A percentile compares a stretch with the other conserved stretches of the same genome.
phyloP scores from a whole-genome alignment of 371 early-diverging fungal species.

The Apophysomyces elegans region DNA sequence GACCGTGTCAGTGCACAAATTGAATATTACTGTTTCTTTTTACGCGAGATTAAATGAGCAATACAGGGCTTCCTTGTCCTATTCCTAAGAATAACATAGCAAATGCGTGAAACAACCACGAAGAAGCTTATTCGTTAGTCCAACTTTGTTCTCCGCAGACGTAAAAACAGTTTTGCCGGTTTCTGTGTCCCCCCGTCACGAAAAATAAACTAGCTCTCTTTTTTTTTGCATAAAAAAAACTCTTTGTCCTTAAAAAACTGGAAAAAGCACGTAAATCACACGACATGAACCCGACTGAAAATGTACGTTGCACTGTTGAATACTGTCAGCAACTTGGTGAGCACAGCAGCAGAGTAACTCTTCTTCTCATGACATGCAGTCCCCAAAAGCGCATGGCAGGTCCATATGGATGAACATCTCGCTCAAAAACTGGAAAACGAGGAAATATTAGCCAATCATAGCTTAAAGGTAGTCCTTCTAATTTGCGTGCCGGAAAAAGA shows the following conservation, averaged over 20 bases:
- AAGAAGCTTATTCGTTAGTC: no score
- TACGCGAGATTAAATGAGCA: no score
- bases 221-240: background rate
- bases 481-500: background rate
- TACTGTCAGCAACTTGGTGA: constrained; percentile 14
- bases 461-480: background rate
- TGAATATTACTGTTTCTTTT: no score
- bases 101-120: no score
- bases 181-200: background rate
- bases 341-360: background rate
- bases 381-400: background rate
- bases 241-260: background rate
- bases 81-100: no score
- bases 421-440: constrained; percentile 18
- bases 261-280: background rate
- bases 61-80: no score
- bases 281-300: constrained; percentile 4
- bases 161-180: constrained; percentile 4
- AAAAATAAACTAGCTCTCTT: background rate
- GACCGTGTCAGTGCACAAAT: no score
- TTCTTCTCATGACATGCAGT: constrained; percentile 9
- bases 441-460: background rate
- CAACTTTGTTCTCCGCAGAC: background rate
- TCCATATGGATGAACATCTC: constrained; percentile 19
- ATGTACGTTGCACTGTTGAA: constrained; percentile 12